Evolutionary conservation across 2,329 filamentous ascomycete species (phyloP), one percentile per base, ranked within the genome.

Genomic region (Triangularia verruculosa): DNA sequence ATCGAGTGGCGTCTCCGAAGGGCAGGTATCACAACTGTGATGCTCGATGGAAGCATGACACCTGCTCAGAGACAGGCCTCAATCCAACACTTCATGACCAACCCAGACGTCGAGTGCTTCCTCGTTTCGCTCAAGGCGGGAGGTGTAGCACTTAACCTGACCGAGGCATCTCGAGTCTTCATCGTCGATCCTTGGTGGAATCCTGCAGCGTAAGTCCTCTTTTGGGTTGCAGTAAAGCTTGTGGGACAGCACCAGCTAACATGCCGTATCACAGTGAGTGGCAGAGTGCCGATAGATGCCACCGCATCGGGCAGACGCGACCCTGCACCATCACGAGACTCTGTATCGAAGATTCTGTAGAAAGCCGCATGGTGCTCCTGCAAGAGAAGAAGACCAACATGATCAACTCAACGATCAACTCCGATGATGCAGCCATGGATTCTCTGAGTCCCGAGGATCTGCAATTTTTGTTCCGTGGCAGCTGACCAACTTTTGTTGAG

Each of bases 171-270:
- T 1, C 85, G 92, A 57, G 95, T 99, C 9, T 98, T 97, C 76
- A 97, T 98, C 66, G 88, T 98, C 64, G 95, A 99, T 72, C 95
- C 95, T 82, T 98, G 95, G 95, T 99, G 95, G 95, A 98, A 98
- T 70, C 95, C 95, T n/a, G 93, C 93, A n/a, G 94, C 94, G 0
- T 70, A 68, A 20, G 69, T 67, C 15, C 52, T n/a, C 17, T 34
- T 24, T 39, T 53, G 2, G 25, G 11, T 25, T 24, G 22, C 22
- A 8, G 8, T 28, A 20, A 25, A 22, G 4, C 52, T 20, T 17
- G 43, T n/a, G n/a, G 24, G 22, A 24, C 5, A 58, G n/a, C 27
- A 43, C 22, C 22, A 59, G 22, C 65, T 68, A 47, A 70, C 64
- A 20, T 25, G 20, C n/a, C 17, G 11, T 61, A 28, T 12, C 57